Percentiles rank a stretch among this genome's conserved stretches.
phyloP scores from a whole-genome alignment of 768 basidiomycete genomes.

The Mycena venus region DNA sequence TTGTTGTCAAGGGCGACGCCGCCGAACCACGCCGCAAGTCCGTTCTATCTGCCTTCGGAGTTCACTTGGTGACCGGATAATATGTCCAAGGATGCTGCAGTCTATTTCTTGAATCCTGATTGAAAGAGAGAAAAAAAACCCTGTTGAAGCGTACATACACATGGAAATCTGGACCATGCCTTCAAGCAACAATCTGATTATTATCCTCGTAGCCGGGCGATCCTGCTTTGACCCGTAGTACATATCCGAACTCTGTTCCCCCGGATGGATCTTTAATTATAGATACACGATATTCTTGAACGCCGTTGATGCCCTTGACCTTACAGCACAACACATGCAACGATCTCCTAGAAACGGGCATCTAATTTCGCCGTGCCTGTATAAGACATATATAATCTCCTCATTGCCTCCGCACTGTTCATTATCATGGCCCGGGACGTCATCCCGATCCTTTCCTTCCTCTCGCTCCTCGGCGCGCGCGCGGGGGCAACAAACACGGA shows the following conservation, averaged over 20 bases:
- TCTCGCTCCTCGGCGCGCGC: neutral
- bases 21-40: neutral
- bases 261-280: neutral
- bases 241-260: neutral
- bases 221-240: neutral
- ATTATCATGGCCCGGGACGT: slow-evolving; percentile 2
- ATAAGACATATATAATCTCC: slow-evolving; percentile 4
- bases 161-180: neutral
- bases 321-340: neutral
- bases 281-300: neutral
- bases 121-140: neutral
- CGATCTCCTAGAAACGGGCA: neutral
- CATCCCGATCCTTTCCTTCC: slow-evolving; percentile 5
- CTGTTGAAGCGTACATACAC: neutral
- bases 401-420: neutral
- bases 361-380: neutral
- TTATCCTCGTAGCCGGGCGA: too few species aligned
- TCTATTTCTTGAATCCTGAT: neutral
- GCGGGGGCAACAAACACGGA: neutral
- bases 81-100: neutral
- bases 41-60: neutral
- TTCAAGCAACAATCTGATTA: too few species aligned
- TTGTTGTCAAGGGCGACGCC: neutral
- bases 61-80: neutral
- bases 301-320: neutral